A percentile compares a stretch with the other conserved stretches of the same genome.
Conservation (phyloP, 192 early-diverging fungal genomes). For the Backusella parvicylindrica region DNA sequence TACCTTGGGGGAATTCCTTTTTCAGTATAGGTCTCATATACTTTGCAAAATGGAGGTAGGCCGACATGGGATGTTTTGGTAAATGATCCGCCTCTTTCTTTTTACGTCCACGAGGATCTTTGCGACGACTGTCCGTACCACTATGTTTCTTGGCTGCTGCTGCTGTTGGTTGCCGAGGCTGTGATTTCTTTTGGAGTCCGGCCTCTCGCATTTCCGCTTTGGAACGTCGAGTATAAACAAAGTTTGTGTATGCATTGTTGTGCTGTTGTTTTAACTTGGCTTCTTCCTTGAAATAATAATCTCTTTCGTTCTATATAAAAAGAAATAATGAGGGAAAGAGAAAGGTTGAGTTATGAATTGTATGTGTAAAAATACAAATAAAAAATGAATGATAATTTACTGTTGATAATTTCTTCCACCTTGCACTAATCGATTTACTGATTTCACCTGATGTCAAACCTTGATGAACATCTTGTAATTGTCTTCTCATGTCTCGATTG, state of each 20-base stretch:
- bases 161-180: not conserved
- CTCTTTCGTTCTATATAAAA: slow-evolving; percentile 29
- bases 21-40: slow-evolving; percentile 62
- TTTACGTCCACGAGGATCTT: slow-evolving; percentile 42
- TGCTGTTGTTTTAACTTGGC: slow-evolving; percentile 44
- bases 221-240: slow-evolving; percentile 55
- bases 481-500: slow-evolving; percentile 56
- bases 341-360: not conserved
- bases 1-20: slow-evolving; percentile 59
- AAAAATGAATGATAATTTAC: slow-evolving; percentile 7
- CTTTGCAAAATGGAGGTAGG: slow-evolving; percentile 74
- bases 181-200: slow-evolving; percentile 27
- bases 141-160: not conserved
- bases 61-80: slow-evolving; percentile 86
- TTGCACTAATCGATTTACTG: slow-evolving; percentile 50
- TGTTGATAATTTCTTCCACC: slow-evolving; percentile 45
- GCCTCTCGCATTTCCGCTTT: slow-evolving; percentile 52
- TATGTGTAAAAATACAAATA: not conserved
- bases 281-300: slow-evolving; percentile 45
- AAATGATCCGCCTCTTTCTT: slow-evolving; percentile 68
- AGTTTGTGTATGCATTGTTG: slow-evolving; percentile 48
- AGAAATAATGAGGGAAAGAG: not conserved
- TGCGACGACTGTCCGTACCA: not conserved
- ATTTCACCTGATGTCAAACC: slow-evolving; percentile 58
- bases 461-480: slow-evolving; percentile 49